phyloP scores from a whole-genome alignment of 345 rosid genomes.

The Litchi chinensis region DNA sequence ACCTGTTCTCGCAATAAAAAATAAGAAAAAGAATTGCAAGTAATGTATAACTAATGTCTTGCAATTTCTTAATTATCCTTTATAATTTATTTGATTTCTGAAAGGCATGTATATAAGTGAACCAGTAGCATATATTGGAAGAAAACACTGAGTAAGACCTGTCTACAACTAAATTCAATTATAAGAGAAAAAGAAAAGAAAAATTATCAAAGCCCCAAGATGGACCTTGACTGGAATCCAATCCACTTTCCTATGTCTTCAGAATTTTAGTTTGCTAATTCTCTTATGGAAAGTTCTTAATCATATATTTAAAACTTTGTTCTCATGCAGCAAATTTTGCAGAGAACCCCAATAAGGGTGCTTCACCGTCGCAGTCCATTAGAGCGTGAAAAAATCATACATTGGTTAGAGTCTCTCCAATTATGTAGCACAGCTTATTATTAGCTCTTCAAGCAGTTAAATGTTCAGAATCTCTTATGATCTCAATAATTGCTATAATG shows the following conservation, averaged over 20 bases:
- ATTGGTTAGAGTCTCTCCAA: constrained; percentile 56
- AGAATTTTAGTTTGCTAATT: not conserved
- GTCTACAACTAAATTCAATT: not conserved
- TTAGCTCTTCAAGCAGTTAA: not conserved
- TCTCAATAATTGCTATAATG: not conserved
- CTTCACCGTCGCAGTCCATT: constrained; percentile 97
- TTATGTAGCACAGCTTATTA: constrained; percentile 2
- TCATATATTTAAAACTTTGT: not conserved
- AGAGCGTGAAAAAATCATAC: constrained; percentile 78
- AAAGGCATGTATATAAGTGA: not conserved
- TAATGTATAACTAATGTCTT: not conserved
- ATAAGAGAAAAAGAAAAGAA: not conserved
- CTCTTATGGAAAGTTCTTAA: not conserved
- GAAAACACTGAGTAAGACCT: not conserved
- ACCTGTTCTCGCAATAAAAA: not conserved
- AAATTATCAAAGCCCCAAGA: not conserved
- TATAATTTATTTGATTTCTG: too few relatives aligned
- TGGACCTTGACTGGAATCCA: not conserved
- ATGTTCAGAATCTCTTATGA: constrained; percentile 4
- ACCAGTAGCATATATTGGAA: not conserved
- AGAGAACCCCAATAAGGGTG: constrained; percentile 90
- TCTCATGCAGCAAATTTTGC: constrained; percentile 63
- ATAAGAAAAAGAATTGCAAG: not conserved
- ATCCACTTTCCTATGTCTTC: not conserved
- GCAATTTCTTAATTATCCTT: not conserved